Base-by-base conservation (phyloP, 805 yeast species). In the Deakozyma indianensis region DNA sequence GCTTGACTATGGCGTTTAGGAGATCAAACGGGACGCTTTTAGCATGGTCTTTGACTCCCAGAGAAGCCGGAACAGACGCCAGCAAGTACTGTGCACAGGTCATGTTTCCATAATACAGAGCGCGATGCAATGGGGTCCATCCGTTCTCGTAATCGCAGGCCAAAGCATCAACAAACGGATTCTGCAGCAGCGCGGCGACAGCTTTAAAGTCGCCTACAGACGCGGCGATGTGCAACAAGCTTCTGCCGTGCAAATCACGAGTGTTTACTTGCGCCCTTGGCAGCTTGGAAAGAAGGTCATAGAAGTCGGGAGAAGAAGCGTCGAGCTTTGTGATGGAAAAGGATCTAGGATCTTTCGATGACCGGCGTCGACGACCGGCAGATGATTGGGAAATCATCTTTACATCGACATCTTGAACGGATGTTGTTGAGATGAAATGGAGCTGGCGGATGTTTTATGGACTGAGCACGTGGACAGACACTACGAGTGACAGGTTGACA, bases 81-180 rank as follows among this genome's bases (percentile, higher is more conserved):
- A 75, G 45, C 7, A 77, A 51, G 4, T 61, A 59, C 45, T 68
- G 70, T 7, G 80, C 77, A 55, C 81, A 72, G 18, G 70, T 56
- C 38, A 80, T 62, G 45, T 80, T 68, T 27, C 77, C 82, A 50
- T 73, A 63, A 51, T 67, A 74, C 14, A 83, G 63, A 3, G 86
- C 75, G 48, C 77, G 73, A 59, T 88, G 96, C 23, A 88, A 65
- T 22, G 85, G 75, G 40, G 83, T 82, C 81, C 94, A 87, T 1
- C 85, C 82, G 56, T 75, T 84, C 60, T 87, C 96, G 44, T 65
- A 66, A 59, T 88, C 96, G 1, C 67, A 61, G 0, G 71, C 54
- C 2, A 62, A 53, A 1, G 70, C 52, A 45, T 77, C 75, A 21
- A 73, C 55, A 16, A 70, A 68, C 5, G 71, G 68, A 50, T 72